Evolutionary conservation across 768 basidiomycete species (phyloP).

Genomic region (Hemileccinum rubropunctum): DNA sequence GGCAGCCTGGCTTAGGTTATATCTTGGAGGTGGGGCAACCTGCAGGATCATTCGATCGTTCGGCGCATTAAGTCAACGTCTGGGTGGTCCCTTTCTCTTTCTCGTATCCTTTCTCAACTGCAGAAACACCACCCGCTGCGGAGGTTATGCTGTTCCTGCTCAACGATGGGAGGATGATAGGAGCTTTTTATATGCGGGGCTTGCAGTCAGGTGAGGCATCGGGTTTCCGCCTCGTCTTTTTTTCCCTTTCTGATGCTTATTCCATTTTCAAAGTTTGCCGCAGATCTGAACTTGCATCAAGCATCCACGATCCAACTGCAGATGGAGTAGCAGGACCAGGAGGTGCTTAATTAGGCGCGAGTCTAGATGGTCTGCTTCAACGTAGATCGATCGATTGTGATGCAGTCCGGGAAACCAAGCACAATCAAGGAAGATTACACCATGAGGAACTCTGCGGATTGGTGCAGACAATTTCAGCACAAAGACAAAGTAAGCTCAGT

Average conservation of each 20-base stretch:
- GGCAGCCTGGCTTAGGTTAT: slow-evolving; percentile 8
- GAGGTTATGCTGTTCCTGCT: slow-evolving; percentile 67
- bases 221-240: too few relatives aligned
- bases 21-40: slow-evolving; percentile 9
- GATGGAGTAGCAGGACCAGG: slow-evolving; percentile 74
- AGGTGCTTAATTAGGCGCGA: slow-evolving; percentile 80
- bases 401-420: slow-evolving; percentile 86
- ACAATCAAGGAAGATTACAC: slow-evolving; percentile 85
- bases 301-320: slow-evolving; percentile 55
- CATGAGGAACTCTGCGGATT: slow-evolving; percentile 67
- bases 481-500: slow-evolving; percentile 47
- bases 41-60: slow-evolving; percentile 3
- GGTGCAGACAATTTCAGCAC: slow-evolving; percentile 70
- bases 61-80: neutral
- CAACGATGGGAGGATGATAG: slow-evolving; percentile 87
- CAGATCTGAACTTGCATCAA: slow-evolving; percentile 83
- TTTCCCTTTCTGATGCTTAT: neutral
- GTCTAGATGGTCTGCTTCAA: slow-evolving; percentile 92
- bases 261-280: slow-evolving; percentile 59
- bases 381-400: slow-evolving; percentile 82
- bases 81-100: neutral
- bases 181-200: slow-evolving; percentile 85
- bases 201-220: slow-evolving; percentile 66
- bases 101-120: slow-evolving; percentile 11
- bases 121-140: slow-evolving; percentile 13